These are phyloP conservation scores for Singerocomus inundabilis DNA, from an alignment of 1,284 basidiomycete species.

Conservation along the genomic window DNA sequence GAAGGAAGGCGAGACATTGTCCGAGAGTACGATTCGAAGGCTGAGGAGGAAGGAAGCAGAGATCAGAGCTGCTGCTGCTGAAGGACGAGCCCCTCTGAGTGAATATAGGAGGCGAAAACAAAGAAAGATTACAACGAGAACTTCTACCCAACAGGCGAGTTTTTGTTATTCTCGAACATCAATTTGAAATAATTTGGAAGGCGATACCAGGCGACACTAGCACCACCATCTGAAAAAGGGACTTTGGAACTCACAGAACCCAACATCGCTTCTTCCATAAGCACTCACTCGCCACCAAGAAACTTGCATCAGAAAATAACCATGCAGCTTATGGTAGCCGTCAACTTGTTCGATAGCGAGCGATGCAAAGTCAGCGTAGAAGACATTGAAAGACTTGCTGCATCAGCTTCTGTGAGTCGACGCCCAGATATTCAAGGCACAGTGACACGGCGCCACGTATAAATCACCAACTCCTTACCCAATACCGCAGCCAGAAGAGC, in stretches of 20 bases:
- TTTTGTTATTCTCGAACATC: neutral
- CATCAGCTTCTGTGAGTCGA: conserved; percentile 12
- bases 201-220: conserved; percentile 1
- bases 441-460: neutral
- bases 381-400: conserved; percentile 19
- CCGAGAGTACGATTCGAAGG: conserved; percentile 28
- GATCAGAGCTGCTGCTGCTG: conserved; percentile 19
- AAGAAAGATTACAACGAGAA: conserved; percentile 15
- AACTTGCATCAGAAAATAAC: neutral
- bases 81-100: conserved; percentile 25
- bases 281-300: neutral
- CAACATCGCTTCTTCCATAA: neutral
- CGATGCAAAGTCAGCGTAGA: conserved; percentile 10
- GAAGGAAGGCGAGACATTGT: conserved; percentile 26
- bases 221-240: neutral
- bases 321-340: neutral
- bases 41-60: conserved; percentile 27
- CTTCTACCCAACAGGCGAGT: conserved; percentile 14
- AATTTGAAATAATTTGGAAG: neutral
- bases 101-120: conserved; percentile 25
- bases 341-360: neutral
- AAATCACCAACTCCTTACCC: neutral
- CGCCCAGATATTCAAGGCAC: neutral
- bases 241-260: neutral
- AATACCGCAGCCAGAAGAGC: neutral